Evolutionary conservation across 192 early-diverging fungal genomes (phyloP).

Genomic region (Entophlyctis luteolus): DNA sequence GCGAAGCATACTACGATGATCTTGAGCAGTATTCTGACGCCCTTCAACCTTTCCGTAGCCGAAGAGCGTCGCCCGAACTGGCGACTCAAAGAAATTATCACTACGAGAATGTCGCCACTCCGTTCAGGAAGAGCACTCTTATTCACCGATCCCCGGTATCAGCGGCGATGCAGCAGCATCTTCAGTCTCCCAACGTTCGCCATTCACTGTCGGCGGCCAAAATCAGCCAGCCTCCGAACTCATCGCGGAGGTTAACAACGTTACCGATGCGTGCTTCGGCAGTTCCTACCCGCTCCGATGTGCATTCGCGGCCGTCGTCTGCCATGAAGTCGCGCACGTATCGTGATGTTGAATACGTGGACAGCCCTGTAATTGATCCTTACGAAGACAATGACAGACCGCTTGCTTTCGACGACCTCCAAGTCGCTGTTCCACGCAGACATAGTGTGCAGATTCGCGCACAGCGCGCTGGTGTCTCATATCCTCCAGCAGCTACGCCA

Average conservation of each 20-base stretch:
- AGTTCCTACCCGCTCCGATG: neutral
- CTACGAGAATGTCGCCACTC: neutral
- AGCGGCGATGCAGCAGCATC: too few relatives aligned
- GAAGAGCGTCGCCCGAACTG: neutral
- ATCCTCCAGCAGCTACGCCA: too few relatives aligned
- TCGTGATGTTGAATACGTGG: too few relatives aligned
- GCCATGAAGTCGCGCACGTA: neutral
- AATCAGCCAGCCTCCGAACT: neutral
- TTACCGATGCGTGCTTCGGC: neutral
- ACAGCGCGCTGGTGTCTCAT: too few relatives aligned
- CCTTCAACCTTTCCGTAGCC: neutral
- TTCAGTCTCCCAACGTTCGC: neutral
- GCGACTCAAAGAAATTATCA: neutral
- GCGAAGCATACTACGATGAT: neutral
- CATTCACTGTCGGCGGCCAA: neutral
- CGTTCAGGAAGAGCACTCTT: constrained; percentile 6
- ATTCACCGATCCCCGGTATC: constrained; percentile 7
- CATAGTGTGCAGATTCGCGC: too few relatives aligned
- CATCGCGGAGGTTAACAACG: neutral
- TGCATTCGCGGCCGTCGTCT: neutral
- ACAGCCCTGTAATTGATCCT: too few relatives aligned
- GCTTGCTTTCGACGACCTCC: too few relatives aligned
- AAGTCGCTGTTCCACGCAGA: too few relatives aligned
- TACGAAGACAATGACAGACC: too few relatives aligned
- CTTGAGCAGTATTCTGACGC: neutral